These are phyloP conservation scores for Mucor velutinosus DNA, from an alignment of 371 early-diverging fungal genomes.

Conservation along the genomic window DNA sequence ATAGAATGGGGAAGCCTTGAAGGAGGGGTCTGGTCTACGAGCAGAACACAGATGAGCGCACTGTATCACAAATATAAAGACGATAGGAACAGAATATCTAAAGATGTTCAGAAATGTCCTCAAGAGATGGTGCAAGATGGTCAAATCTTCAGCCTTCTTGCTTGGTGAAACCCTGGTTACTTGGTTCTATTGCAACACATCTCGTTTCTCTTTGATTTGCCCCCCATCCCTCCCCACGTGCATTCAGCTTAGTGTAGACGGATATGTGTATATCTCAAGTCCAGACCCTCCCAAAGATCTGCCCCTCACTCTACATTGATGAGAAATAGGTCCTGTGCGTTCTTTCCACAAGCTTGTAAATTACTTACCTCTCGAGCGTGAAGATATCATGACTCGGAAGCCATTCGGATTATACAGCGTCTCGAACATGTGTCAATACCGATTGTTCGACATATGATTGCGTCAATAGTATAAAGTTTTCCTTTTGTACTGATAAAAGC, in stretches of 20 bases:
- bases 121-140: not conserved
- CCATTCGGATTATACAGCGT: not conserved
- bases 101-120: not conserved
- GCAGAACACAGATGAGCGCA: not conserved
- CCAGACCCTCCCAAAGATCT: not conserved
- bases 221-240: not conserved
- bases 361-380: not conserved
- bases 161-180: not conserved
- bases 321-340: not conserved
- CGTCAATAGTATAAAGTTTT: constrained; percentile 1
- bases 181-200: not conserved
- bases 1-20: not conserved
- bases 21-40: not conserved
- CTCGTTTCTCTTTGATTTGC: not conserved
- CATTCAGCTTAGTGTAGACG: not conserved
- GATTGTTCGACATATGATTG: not conserved
- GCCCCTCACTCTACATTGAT: not conserved
- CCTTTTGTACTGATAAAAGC: not conserved
- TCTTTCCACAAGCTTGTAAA: not conserved
- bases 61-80: not conserved
- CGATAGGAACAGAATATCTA: not conserved
- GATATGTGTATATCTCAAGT: not conserved
- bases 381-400: not conserved
- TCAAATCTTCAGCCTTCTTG: not conserved
- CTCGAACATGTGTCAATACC: constrained; percentile 3